Percentiles rank a stretch among this genome's conserved stretches.
Evolutionary conservation across 345 rosid genomes (phyloP).

Genomic region (Stellera chamaejasme): DNA sequence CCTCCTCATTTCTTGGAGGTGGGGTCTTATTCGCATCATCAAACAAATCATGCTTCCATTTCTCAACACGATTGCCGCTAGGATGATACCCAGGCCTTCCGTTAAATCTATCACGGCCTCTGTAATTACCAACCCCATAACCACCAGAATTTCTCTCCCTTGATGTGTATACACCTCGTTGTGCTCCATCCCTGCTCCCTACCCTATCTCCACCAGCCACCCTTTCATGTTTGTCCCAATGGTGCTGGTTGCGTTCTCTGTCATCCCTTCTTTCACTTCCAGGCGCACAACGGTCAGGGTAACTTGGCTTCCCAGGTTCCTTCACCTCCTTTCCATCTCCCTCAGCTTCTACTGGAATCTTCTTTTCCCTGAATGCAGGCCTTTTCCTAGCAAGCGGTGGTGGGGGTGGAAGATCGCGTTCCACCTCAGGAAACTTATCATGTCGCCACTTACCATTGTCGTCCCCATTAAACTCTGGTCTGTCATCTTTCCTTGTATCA

Average conservation of each 20-base stretch:
- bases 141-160: constrained; percentile 41
- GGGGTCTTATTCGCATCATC: constrained; percentile 77
- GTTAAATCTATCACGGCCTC: constrained; percentile 45
- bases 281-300: constrained; percentile 12
- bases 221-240: constrained; percentile 37
- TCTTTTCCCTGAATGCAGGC: constrained; percentile 89
- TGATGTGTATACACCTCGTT: constrained; percentile 23
- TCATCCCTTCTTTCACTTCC: constrained; percentile 43
- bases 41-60: constrained; percentile 93
- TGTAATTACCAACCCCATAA: constrained; percentile 21
- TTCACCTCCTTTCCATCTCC: constrained; percentile 23
- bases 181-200: constrained; percentile 39
- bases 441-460: constrained; percentile 46
- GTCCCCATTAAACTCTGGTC: constrained; percentile 32
- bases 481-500: constrained; percentile 32
- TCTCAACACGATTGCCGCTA: constrained; percentile 42
- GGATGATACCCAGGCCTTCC: constrained; percentile 41
- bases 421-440: constrained; percentile 58
- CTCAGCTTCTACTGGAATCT: constrained; percentile 30
- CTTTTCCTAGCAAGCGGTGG: constrained; percentile 47
- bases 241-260: constrained; percentile 32
- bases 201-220: constrained; percentile 30
- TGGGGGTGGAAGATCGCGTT: constrained; percentile 31
- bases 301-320: constrained; percentile 29
- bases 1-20: constrained; percentile 64